Percentiles rank a stretch among this genome's conserved stretches.
phyloP scores from a whole-genome alignment of 106 monocot species.

The Gastrodia elata region DNA sequence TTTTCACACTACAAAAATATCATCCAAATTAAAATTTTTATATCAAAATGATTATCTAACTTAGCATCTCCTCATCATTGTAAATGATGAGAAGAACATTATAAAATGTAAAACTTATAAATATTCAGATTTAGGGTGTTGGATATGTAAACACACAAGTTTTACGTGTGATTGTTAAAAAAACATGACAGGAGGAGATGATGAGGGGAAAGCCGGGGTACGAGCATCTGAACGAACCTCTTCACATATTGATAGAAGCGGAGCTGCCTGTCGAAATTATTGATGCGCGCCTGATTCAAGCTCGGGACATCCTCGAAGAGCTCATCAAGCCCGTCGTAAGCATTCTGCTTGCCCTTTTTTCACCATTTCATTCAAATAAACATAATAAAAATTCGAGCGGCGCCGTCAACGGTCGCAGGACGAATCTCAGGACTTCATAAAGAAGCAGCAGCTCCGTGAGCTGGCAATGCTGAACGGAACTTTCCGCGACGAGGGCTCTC shows the following conservation, averaged over 20 bases:
- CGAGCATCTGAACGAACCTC: conserved; percentile 56
- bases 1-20: too few species aligned
- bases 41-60: too few species aligned
- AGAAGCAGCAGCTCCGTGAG: conserved; percentile 58
- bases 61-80: too few species aligned
- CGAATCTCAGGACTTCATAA: conserved; percentile 55
- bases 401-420: too few species aligned
- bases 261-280: conserved; percentile 51
- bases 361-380: too few species aligned
- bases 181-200: conserved; percentile 34
- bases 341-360: too few species aligned
- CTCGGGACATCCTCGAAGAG: conserved; percentile 46
- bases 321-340: conserved; percentile 55
- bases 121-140: too few species aligned
- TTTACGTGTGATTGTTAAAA: background rate
- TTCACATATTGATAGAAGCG: conserved; percentile 54
- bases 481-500: conserved; percentile 42
- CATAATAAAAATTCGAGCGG: too few species aligned
- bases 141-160: too few species aligned
- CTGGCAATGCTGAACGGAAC: conserved; percentile 58
- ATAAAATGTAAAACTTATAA: too few species aligned
- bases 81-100: too few species aligned
- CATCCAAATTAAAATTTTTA: too few species aligned
- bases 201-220: conserved; percentile 58
- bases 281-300: conserved; percentile 44